phyloP scores from a whole-genome alignment of 1,284 basidiomycete genomes.

The Polyporus tsugae region DNA sequence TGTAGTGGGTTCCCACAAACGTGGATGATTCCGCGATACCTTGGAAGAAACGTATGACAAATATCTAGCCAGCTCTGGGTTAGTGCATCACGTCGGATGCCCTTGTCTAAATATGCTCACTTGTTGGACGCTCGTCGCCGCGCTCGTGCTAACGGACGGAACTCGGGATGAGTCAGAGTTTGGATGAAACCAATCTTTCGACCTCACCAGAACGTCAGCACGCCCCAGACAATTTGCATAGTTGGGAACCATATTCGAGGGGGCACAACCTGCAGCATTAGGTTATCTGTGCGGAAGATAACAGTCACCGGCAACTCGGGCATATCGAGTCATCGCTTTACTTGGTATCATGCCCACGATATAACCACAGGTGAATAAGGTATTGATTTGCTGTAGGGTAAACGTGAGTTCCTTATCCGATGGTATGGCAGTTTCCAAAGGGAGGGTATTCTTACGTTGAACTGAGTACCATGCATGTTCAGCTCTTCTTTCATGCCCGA shows the following conservation, averaged over 20 bases:
- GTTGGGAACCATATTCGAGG: conserved; percentile 72
- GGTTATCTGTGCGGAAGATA: conserved; percentile 54
- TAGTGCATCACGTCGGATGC: conserved; percentile 21
- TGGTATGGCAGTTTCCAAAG: neutral
- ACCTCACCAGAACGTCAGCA: conserved; percentile 67
- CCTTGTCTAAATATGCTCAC: conserved; percentile 41
- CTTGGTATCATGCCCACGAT: conserved; percentile 79
- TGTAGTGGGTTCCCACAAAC: conserved; percentile 79
- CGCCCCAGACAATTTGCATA: conserved; percentile 72
- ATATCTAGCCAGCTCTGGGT: conserved; percentile 53
- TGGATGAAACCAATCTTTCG: too few species aligned
- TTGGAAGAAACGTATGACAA: conserved; percentile 78
- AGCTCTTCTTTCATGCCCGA: conserved; percentile 87
- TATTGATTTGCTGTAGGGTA: conserved; percentile 64
- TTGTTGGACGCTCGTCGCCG: conserved; percentile 62
- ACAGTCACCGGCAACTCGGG: neutral
- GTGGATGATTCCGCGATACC: conserved; percentile 78
- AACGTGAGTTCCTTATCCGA: neutral
- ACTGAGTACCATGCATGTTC: conserved; percentile 72
- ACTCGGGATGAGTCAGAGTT: neutral
- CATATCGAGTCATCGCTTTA: conserved; percentile 37
- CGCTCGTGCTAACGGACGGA: conserved; percentile 55
- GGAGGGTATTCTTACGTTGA: conserved; percentile 56
- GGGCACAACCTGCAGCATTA: conserved; percentile 66
- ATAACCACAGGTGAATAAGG: conserved; percentile 77